phyloP scores from a whole-genome alignment of 345 rosid genomes.

The Draba incana region DNA sequence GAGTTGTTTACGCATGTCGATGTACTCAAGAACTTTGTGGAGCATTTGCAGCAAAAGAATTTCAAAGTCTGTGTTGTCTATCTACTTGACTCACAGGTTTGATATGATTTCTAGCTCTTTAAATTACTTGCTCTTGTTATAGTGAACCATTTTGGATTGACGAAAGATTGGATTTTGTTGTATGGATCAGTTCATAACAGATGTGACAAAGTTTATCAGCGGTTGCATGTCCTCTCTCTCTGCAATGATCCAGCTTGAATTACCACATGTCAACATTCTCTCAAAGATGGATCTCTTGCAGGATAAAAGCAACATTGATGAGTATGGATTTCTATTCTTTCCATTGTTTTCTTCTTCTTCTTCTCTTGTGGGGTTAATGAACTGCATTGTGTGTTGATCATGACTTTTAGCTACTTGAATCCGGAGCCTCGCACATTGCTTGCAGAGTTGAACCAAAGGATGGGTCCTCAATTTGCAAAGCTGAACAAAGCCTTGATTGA shows the following conservation, averaged over 20 bases:
- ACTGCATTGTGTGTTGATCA: slow-evolving; percentile 4
- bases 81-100: slow-evolving; percentile 94
- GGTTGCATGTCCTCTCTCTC: slow-evolving; percentile 98
- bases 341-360: not conserved
- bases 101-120: slow-evolving; percentile 24
- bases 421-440: slow-evolving; percentile 74
- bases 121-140: not conserved
- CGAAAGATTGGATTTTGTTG: slow-evolving; percentile 9
- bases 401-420: slow-evolving; percentile 63
- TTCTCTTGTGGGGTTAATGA: slow-evolving; percentile 2
- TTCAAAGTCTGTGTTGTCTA: slow-evolving; percentile 85
- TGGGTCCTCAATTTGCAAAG: slow-evolving; percentile 83
- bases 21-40: slow-evolving; percentile 86
- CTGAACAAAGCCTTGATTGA: slow-evolving; percentile 82
- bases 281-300: slow-evolving; percentile 92
- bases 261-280: slow-evolving; percentile 88
- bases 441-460: slow-evolving; percentile 70
- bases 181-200: slow-evolving; percentile 69
- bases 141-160: slow-evolving; percentile 10
- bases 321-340: slow-evolving; percentile 48
- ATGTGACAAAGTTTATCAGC: slow-evolving; percentile 89
- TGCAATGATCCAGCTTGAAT: slow-evolving; percentile 92
- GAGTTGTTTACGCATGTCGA: slow-evolving; percentile 91
- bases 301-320: slow-evolving; percentile 65
- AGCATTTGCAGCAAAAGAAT: slow-evolving; percentile 79